Evolutionary conservation across 805 yeast genomes (phyloP).

Genomic region (Torulaspora microellipsoides): DNA sequence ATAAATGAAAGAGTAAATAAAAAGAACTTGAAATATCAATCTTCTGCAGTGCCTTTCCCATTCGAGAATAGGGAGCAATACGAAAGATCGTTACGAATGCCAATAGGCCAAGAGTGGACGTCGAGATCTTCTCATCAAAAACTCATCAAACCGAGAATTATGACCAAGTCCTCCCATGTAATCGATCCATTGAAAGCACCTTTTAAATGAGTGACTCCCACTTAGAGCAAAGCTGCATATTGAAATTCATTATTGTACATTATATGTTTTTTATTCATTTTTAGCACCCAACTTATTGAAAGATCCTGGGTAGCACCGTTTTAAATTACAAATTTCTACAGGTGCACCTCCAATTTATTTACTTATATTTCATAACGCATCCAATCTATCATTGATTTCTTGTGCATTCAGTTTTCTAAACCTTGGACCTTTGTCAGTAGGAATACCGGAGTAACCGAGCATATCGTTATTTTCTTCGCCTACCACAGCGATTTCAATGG

Average conservation of each 20-base stretch:
- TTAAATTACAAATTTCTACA: too few relatives aligned
- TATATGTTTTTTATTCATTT: neutral
- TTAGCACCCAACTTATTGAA: slow-evolving; percentile 69
- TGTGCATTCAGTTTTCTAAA: slow-evolving; percentile 79
- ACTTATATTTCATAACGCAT: slow-evolving; percentile 61
- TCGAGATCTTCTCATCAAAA: slow-evolving; percentile 81
- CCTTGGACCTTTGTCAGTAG: slow-evolving; percentile 77
- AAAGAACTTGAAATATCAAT: slow-evolving; percentile 78
- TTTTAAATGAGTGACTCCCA: slow-evolving; percentile 43
- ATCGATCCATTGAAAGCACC: slow-evolving; percentile 90
- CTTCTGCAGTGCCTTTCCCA: slow-evolving; percentile 91
- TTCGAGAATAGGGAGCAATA: slow-evolving; percentile 91
- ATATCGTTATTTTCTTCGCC: slow-evolving; percentile 77
- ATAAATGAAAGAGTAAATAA: slow-evolving; percentile 85
- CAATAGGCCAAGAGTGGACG: slow-evolving; percentile 97
- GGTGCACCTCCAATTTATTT: neutral
- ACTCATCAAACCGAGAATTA: slow-evolving; percentile 81
- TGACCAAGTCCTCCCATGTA: slow-evolving; percentile 81
- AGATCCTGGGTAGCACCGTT: too few relatives aligned
- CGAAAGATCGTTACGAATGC: slow-evolving; percentile 89
- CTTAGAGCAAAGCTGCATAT: neutral
- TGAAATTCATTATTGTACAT: neutral
- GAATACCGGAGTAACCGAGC: slow-evolving; percentile 83
- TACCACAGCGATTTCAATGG: slow-evolving; percentile 85
- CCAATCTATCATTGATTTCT: slow-evolving; percentile 94